Base-by-base conservation (phyloP, 116 monocot species). In the Papilionanthe hybrid region DNA sequence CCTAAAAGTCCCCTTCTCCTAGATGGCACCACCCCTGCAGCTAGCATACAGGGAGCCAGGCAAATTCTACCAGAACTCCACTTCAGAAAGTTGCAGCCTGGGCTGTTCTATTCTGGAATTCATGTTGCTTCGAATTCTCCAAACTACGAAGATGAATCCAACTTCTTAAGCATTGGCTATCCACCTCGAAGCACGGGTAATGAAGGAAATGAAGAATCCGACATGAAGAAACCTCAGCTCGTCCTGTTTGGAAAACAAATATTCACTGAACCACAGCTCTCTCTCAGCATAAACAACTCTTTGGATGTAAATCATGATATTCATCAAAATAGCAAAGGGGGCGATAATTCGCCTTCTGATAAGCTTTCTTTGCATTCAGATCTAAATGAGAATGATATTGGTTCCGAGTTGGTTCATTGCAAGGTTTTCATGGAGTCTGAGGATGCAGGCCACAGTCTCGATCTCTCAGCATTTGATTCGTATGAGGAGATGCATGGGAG, bases 31-130 rank as follows among this genome's bases (percentile, higher is more conserved):
- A 53, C 53, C 53, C 56, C 90, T 82, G 88, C 91, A 81, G 90
- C 84, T 87, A 88, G 91, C 85, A 95, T 93, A 95, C 95, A 95
- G 95, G 95, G 95, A 95, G 88, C 95, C 95, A 95, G 95, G 95
- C 95, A 95, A 87, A 83, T 84, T 86, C 48, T 91, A 63, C 83
- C 88, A 81, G 85, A 92, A 86, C 88, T 91, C 84, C 92, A 92
- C 77, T 68, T 88, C 53, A 86, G 78, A 83, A 91, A 90, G 75
- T 87, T 92, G 89, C 92, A 91, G 82, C 55, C 86, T 72, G 89
- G 88, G 79, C 76, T 90, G 78, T 81, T 93, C 75, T 89, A 80
- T 49, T 29, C 85, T 11, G 91, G 91, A 29, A 78, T 87, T 73
- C 91, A 83, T 47, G 49, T 85, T 42, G 45, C 78, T 20, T 74